Evolutionary conservation across 2,329 filamentous ascomycete genomes (phyloP), one percentile per base, ranked within the genome.

Genomic region (Anthostomella pinea): DNA sequence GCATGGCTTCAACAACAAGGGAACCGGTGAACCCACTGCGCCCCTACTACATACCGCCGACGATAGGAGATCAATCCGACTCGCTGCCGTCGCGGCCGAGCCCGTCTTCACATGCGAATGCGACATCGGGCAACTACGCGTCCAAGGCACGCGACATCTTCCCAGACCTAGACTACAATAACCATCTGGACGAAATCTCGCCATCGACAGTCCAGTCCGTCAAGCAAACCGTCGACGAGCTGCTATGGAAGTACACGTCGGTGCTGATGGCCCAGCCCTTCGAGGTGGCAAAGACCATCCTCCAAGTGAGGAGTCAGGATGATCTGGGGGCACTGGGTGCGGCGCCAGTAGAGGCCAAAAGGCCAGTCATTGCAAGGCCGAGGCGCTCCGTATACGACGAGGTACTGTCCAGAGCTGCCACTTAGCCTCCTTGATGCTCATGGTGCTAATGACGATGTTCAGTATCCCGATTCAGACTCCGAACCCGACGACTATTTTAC

Each of bases 231-330:
- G 58, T 95, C 30, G 89, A 97, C 59, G 83, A 90, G 60, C 79
- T 93, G 48, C 60, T 95, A 62, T 94, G 90, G 82, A 91, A 93
- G 59, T 98, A 98, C 67, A 85, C 83, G 10, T 88, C 84, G 39
- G 83, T 95, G 16, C 65, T 97, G 56, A 82, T 95, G 59, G 85
- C 88, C 35, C 93, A 98, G 66, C 93, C 93, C 10, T 97, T 98
- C 62, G 93, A 97, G 70, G 90, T 96, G 39, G 89, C 91, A 57
- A 97, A 96, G 74, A 93, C 84, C 10, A 79, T 97, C 38, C 68
- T 98, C 52, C 93, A 98, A 66, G 80, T 89, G 33, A 79, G 74
- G 48, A 66, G 63, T 45, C 77, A 81, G 52, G 75, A 76, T 49
- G 70, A 70, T 34, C 52, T 66, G 22, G 69, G 68, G 30, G 57